Percentiles rank a stretch among this genome's conserved stretches.
Conservation (phyloP, 2,329 filamentous ascomycete species). For the Monilinia aucupariae region DNA sequence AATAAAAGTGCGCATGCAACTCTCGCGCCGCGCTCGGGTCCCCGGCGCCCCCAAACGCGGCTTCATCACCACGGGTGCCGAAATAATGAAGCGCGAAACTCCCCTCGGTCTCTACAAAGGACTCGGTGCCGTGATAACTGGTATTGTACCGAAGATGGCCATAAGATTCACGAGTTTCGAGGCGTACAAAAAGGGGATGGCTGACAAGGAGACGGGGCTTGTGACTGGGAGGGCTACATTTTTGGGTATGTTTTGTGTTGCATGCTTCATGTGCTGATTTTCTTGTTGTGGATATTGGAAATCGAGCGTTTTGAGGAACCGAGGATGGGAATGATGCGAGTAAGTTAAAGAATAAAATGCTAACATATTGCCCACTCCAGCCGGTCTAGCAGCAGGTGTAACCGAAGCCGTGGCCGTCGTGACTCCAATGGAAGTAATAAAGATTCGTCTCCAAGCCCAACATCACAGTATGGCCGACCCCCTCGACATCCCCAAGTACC, state of each 20-base stretch:
- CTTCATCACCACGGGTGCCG: constrained; percentile 77
- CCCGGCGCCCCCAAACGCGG: constrained; percentile 80
- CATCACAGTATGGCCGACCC: constrained; percentile 98
- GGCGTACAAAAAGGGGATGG: constrained; percentile 80
- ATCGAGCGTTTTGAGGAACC: accelerated
- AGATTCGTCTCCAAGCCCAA: constrained; percentile 96
- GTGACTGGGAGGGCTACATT: constrained; percentile 71
- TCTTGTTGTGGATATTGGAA: constrained; percentile 33
- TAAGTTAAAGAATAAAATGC: not conserved
- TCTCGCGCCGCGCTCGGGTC: constrained; percentile 76
- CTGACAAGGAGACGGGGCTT: constrained; percentile 59
- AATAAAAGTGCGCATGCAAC: constrained; percentile 99
- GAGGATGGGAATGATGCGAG: not conserved
- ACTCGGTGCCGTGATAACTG: constrained; percentile 90
- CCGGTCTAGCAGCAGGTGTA: constrained; percentile 85
- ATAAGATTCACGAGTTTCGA: constrained; percentile 98
- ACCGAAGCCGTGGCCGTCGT: constrained; percentile 96
- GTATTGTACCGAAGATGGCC: constrained; percentile 98
- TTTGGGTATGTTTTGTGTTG: constrained; percentile 53
- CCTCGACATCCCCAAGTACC: constrained; percentile 92
- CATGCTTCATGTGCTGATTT: too few relatives aligned
- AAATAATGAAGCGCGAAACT: constrained; percentile 87
- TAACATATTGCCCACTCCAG: constrained; percentile 38
- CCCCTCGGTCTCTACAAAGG: constrained; percentile 94
- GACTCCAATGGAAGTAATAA: constrained; percentile 98